These are phyloP conservation scores for Buxus sempervirens DNA, from an alignment of 164 flowering plant genomes.

Conservation along the genomic window DNA sequence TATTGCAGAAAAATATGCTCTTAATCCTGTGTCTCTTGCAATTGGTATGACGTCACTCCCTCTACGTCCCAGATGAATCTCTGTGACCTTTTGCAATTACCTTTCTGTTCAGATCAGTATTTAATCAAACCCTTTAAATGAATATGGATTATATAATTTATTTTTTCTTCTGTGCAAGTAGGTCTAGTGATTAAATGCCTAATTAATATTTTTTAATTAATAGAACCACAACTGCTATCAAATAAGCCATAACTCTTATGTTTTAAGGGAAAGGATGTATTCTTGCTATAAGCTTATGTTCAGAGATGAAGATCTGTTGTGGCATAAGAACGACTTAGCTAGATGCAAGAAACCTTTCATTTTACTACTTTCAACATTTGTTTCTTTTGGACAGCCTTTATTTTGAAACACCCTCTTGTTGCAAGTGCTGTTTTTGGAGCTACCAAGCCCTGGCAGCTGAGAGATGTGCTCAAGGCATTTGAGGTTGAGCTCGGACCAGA, in stretches of 20 bases:
- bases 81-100: background rate
- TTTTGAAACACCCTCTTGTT: slow-evolving; percentile 68
- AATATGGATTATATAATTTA: no score
- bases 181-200: background rate
- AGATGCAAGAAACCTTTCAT: background rate
- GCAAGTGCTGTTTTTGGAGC: slow-evolving; percentile 78
- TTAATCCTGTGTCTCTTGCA: slow-evolving; percentile 70
- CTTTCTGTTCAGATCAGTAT: background rate
- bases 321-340: background rate
- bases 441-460: slow-evolving; percentile 67
- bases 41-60: slow-evolving; percentile 40
- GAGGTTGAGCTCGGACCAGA: slow-evolving; percentile 44
- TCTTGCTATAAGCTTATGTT: no score
- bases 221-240: background rate
- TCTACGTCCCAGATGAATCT: background rate
- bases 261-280: background rate
- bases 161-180: no score
- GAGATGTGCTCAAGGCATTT: slow-evolving; percentile 55
- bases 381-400: slow-evolving; percentile 51
- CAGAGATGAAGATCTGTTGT: no score
- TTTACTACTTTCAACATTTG: background rate
- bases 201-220: no score
- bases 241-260: no score
- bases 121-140: background rate
- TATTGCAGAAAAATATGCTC: slow-evolving; percentile 48